Evolutionary conservation across 1,139 yeast species (phyloP), one percentile per base, ranked within the genome.

Genomic region (Lodderomyces theae): DNA sequence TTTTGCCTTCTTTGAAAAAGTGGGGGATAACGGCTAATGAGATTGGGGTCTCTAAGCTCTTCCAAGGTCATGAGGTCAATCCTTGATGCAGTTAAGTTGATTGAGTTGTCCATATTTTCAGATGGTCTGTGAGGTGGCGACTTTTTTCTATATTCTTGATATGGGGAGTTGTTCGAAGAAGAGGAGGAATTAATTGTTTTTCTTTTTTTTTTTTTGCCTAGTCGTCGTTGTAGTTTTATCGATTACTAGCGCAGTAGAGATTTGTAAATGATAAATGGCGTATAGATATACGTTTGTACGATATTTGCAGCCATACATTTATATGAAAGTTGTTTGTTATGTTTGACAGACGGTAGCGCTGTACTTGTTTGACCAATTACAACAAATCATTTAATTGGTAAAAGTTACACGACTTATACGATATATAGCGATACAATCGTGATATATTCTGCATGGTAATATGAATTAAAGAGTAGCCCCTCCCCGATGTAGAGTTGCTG

Each of bases 11-110:
- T 33, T 31, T 38, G 45, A 30, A 38, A 48, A 18, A 51, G 41
- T 19, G 50, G 54, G 2, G 53, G 51, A 35, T 50, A 51, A 30
- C 53, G 30, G 36, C 45, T 45, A 17, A 44, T 42, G 22, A 48
- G 38, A 37, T 46, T 42, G 3, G 53, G 53, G 37, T 50, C 52
- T 23, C 50, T 37, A 22, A 48, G 38, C 30, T 48, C 52, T 16
- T 43, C 48, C 16, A 50, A 41, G 1, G 51, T 48, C 15, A 42
- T 39, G 22, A 50, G 29, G 39, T 50, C 51, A 17, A 50, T 30
- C 6, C 38, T 44, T 33, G 42, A 39, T 13, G 49, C 34, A 15
- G 37, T 39, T 33, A 41, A 26, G 9, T 37, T 40, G 2, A 47
- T 22, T 11, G 43, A 39, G 21, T 17, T 28, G 9, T 43, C 40